Base-by-base conservation (phyloP, 2,329 filamentous ascomycete species). In the Colletotrichum tabaci region DNA sequence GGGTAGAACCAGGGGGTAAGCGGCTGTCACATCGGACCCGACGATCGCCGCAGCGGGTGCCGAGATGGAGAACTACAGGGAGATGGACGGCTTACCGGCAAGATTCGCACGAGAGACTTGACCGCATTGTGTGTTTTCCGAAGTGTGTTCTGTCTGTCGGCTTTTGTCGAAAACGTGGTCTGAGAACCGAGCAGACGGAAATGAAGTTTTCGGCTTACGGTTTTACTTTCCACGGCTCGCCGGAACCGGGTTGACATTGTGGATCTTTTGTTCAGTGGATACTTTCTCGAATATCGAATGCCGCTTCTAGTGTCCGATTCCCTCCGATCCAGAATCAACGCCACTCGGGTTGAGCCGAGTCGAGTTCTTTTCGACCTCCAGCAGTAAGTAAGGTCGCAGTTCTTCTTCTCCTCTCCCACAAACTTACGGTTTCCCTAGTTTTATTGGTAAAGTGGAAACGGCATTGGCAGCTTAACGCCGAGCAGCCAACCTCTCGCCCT, bases 101-200 rank as follows among this genome's bases (percentile, higher is more conserved):
- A 44, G 74, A 73, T 44, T 81, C 79, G 72, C 80, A 82, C 2
- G 79, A 82, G 23, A 82, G 47, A 68, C 80, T 82, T 26, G 80
- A 80, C 0, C 80, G 73, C 80, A 82, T 81, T 35, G 16, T 35
- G 16, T 30, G 26, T 30, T 30, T 26, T 30, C 26, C 26, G 26
- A 30, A 6, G 26, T 30, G 26, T 26, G 26, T 26, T 26, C 38
- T 57, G 26, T 16, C 66, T 21, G 21, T 67, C 71, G 71, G 63
- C 55, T 71, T 46, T 67, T 58, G 12, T 15, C 26, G 42, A 6
- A 44, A 21, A 12, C 46, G 26, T 30, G 26, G 26, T 46, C 21
- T 55, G 67, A 61, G 47, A 68, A 49, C 68, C 68, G 68, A 71
- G 16, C 6, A 53, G 47, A 67, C 62, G 47, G 67, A 46, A 47